These are phyloP conservation scores for Arthroderma sp. DNA, from an alignment of 2,329 filamentous ascomycete genomes.

Conservation along the genomic window DNA sequence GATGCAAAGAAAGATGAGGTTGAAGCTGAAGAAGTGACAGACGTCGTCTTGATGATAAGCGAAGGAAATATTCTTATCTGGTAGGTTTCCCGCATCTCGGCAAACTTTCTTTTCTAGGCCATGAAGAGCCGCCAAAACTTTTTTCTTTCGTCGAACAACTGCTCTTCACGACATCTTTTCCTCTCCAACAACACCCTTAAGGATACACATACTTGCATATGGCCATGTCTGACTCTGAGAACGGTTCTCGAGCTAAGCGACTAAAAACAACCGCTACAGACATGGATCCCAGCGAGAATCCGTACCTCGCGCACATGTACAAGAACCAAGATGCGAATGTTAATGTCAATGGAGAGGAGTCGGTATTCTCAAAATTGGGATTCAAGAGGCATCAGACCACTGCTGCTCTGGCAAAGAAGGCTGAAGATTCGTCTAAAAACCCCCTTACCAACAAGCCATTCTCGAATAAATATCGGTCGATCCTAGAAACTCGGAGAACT, in stretches of 20 bases:
- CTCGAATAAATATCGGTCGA: conserved; percentile 76
- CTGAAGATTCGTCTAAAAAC: conserved; percentile 71
- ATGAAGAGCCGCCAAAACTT: conserved; percentile 1
- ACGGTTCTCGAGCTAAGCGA: conserved; percentile 39
- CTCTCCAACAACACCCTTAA: conserved; percentile 5
- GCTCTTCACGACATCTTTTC: background rate
- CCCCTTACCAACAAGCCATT: conserved; percentile 70
- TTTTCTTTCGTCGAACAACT: conserved; percentile 11
- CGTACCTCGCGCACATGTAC: conserved; percentile 85
- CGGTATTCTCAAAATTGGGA: conserved; percentile 40
- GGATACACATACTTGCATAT: background rate
- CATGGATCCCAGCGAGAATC: conserved; percentile 52
- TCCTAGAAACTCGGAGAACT: conserved; percentile 68
- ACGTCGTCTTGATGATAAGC: no score
- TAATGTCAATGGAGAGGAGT: conserved; percentile 22
- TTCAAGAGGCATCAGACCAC: conserved; percentile 74
- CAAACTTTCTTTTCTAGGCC: no score
- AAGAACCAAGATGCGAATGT: conserved; percentile 34
- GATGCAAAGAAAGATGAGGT: no score
- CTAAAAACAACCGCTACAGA: conserved; percentile 38
- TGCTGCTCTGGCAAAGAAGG: conserved; percentile 54
- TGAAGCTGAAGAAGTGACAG: no score
- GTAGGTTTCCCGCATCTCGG: no score
- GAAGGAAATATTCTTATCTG: no score
- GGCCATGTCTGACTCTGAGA: conserved; percentile 43